Base-by-base conservation (phyloP, 805 yeast genomes). In the Ogataea trehaloabstinens region DNA sequence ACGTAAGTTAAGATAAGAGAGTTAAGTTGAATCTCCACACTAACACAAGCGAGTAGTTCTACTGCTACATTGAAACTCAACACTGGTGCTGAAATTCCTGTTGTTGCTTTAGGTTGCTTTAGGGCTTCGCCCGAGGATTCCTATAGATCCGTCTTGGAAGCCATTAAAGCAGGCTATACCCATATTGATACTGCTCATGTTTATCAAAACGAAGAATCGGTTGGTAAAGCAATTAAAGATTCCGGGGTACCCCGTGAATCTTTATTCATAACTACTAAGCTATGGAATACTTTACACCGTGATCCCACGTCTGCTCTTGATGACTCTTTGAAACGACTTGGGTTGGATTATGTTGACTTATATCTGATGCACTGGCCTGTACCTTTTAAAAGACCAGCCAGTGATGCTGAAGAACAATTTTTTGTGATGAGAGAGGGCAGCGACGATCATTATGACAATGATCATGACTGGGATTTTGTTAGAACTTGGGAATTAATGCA, bases 331-430 rank as follows among this genome's bases (percentile, higher is more conserved):
- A 52, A 70, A 49, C 77, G 80, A 53, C 68, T 86, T 45, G 80
- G 80, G 0, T 55, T 85, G 49, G 91, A 82, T 35, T 87, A 87
- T 53, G 82, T 87, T 37, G 95, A 87, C 57, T 66, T 87, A 42
- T 80, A 80, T 57, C 70, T 87, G 55, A 73, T 86, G 58, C 95
- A 87, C 63, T 87, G 95, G 95, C 95, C 95, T 5, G 74, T 75
- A 29, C 67, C 82, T 10, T 59, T 74, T 42, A 73, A 68, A 40
- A 61, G 66, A 6, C 69, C 64, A 52, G 42, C 52, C 28, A 33
- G 45, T 6, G 44, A 61, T 18, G 64, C 56, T 31, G 55, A 55
- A 25, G 67, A 64, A 30, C 48, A 49, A 25, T 35, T 49, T 13
- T 52, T 52, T 29, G 45, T 42, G 12, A 12, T 11, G 11, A 41